Evolutionary conservation across 306 rosid species (phyloP).

Genomic region (Prunus fruticosa): DNA sequence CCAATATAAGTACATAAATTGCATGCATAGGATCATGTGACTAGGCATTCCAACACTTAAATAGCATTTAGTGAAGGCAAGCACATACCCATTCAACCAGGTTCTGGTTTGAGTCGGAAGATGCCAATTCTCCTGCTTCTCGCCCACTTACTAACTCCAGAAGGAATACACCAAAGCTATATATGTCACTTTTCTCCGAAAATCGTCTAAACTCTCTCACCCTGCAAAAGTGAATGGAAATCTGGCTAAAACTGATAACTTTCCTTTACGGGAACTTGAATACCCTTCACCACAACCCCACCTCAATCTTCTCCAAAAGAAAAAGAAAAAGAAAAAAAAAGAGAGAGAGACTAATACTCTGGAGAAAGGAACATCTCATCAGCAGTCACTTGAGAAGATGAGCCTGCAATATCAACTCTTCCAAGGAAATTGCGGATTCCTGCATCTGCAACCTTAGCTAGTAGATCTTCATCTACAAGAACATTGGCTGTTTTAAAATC

Average conservation of each 20-base stretch:
- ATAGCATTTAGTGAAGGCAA: neutral
- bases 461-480: conserved; percentile 79
- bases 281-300: neutral
- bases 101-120: conserved; percentile 43
- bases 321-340: neutral
- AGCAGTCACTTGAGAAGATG: conserved; percentile 66
- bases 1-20: neutral
- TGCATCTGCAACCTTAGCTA: conserved; percentile 92
- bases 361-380: conserved; percentile 82
- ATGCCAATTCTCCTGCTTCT: conserved; percentile 58
- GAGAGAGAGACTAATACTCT: conserved; percentile 49
- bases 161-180: conserved; percentile 85
- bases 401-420: conserved; percentile 57
- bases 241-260: neutral
- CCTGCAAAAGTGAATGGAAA: conserved; percentile 48
- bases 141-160: conserved; percentile 74
- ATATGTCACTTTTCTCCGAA: conserved; percentile 88
- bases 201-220: conserved; percentile 77
- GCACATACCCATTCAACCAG: conserved; percentile 68
- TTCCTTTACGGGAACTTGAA: neutral
- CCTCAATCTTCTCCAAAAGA: neutral
- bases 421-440: conserved; percentile 73
- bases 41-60: neutral
- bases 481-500: conserved; percentile 89
- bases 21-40: neutral